phyloP scores from a whole-genome alignment of 202 grass and related monocot genomes.

The Zizania palustris region DNA sequence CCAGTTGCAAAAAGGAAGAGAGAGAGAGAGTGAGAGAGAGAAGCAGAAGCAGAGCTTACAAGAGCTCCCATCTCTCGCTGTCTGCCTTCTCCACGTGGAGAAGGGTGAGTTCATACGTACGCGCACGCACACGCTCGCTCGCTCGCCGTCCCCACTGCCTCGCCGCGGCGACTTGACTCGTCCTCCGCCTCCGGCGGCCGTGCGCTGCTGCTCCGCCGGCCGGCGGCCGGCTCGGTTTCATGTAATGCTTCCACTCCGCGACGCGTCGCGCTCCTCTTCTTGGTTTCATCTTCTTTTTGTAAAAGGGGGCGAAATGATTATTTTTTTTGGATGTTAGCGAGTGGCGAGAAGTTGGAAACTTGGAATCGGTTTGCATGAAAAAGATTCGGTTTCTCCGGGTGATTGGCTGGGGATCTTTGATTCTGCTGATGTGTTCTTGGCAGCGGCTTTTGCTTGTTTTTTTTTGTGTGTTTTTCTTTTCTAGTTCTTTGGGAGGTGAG shows the following conservation, averaged over 20 bases:
- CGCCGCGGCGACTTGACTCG: slow-evolving; percentile 1
- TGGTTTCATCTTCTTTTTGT: neutral
- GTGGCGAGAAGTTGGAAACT: neutral
- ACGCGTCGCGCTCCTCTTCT: neutral
- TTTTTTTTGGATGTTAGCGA: slow-evolving; percentile 2
- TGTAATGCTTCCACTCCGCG: slow-evolving; percentile 17
- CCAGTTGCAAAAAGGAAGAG: neutral
- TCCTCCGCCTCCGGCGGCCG: neutral
- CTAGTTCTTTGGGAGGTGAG: neutral
- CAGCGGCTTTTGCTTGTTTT: slow-evolving; percentile 8
- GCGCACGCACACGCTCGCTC: slow-evolving; percentile 20
- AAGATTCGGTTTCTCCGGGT: neutral
- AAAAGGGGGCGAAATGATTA: neutral
- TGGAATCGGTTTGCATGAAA: neutral
- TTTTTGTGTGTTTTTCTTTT: neutral
- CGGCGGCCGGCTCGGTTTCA: neutral
- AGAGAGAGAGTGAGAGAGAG: neutral
- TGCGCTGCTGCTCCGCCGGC: neutral
- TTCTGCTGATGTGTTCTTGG: slow-evolving; percentile 31
- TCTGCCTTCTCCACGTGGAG: slow-evolving; percentile 40
- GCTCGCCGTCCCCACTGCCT: neutral
- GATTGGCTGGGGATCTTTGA: slow-evolving; percentile 29
- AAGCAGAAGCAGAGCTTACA: neutral
- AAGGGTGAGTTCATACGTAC: slow-evolving; percentile 30
- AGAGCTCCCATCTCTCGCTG: slow-evolving; percentile 10